Evolutionary conservation across 257 asterid genomes (phyloP).

Genomic region (Craterostigma plantagineum): DNA sequence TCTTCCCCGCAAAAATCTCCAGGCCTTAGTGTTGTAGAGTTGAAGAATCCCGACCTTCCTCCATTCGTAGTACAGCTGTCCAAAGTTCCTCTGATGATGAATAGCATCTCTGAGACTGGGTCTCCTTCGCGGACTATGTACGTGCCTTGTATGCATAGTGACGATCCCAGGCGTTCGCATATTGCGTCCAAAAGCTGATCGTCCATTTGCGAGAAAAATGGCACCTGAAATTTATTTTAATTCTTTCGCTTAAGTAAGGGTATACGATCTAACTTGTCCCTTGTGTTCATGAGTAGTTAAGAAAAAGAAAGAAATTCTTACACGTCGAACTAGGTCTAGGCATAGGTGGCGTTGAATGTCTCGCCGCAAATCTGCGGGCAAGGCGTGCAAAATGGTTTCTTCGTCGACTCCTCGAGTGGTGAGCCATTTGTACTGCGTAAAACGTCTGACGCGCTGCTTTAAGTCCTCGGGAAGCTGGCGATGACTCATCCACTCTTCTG

Average conservation of each 20-base stretch:
- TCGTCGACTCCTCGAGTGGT: conserved; percentile 93
- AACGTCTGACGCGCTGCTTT: conserved; percentile 81
- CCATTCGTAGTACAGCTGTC: conserved; percentile 91
- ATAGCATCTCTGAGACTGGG: conserved; percentile 78
- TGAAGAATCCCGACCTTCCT: conserved; percentile 78
- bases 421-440: conserved; percentile 73
- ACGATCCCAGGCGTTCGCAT: conserved; percentile 62
- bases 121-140: conserved; percentile 69
- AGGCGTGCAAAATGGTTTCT: conserved; percentile 47
- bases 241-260: too few relatives aligned
- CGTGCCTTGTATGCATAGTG: conserved; percentile 55
- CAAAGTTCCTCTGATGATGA: conserved; percentile 71
- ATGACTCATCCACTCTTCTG: conserved; percentile 99
- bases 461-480: conserved; percentile 79
- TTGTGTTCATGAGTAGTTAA: too few relatives aligned
- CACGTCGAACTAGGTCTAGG: conserved; percentile 91
- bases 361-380: conserved; percentile 81
- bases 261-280: too few relatives aligned
- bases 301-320: conserved; percentile 13
- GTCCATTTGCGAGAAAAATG: conserved; percentile 84
- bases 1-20: conserved; percentile 96
- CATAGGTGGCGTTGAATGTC: conserved; percentile 89
- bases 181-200: conserved; percentile 85
- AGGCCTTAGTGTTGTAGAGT: conserved; percentile 50
- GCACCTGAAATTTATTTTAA: conserved; percentile 28